Percentiles rank a stretch among this genome's conserved stretches.
phyloP scores from a whole-genome alignment of 352 stramenopile species.

The Globisporangium uncinulatum region DNA sequence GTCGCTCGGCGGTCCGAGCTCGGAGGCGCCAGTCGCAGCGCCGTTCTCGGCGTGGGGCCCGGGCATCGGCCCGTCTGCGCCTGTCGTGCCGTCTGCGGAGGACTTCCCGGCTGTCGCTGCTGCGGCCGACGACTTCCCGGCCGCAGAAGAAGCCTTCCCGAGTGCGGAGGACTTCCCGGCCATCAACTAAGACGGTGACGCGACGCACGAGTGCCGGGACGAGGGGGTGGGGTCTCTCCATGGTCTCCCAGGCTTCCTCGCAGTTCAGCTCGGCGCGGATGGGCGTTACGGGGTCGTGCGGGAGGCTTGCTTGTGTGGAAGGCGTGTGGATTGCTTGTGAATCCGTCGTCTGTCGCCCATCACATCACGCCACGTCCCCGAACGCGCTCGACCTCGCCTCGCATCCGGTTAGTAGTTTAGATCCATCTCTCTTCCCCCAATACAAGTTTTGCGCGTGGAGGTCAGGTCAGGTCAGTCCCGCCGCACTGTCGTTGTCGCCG shows the following conservation, averaged over 20 bases:
- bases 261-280: not conserved
- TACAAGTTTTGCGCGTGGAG: conserved; percentile 19
- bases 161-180: conserved; percentile 25
- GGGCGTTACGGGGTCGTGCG: no score
- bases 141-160: conserved; percentile 22
- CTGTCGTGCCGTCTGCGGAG: conserved; percentile 22
- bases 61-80: conserved; percentile 36
- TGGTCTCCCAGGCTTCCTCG: not conserved
- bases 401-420: conserved; percentile 24
- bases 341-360: not conserved
- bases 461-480: conserved; percentile 3
- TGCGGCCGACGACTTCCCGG: conserved; percentile 30
- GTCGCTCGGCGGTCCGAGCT: conserved; percentile 51
- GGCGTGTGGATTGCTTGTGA: not conserved
- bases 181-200: conserved; percentile 24
- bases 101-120: conserved; percentile 18
- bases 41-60: conserved; percentile 45
- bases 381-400: not conserved
- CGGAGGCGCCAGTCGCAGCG: conserved; percentile 21
- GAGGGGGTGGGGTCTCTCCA: no score
- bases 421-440: conserved; percentile 14
- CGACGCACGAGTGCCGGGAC: no score
- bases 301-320: not conserved
- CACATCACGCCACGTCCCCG: no score
- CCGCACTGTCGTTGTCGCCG: not conserved